These are phyloP conservation scores for Colletotrichum cereale DNA, from an alignment of 2,329 filamentous ascomycete species.

Conservation along the genomic window DNA sequence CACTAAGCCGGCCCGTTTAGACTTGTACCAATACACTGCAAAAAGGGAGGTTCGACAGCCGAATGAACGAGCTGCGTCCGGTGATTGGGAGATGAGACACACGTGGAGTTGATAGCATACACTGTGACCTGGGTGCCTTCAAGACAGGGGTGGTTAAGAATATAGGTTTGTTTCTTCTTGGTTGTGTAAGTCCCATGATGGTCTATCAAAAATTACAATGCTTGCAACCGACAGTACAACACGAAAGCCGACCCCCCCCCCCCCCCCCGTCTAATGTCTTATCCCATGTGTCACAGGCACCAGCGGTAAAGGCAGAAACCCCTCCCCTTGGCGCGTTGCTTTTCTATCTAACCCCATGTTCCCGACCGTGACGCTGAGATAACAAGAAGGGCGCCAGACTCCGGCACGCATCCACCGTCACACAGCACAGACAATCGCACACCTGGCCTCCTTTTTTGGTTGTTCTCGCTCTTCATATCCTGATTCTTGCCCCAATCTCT, in stretches of 20 bases:
- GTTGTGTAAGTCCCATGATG: slow-evolving; percentile 35
- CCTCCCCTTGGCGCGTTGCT: slow-evolving; percentile 1
- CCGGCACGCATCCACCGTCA: slow-evolving; percentile 32
- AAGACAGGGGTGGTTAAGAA: background rate
- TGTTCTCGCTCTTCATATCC: background rate
- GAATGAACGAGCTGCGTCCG: slow-evolving; percentile 31
- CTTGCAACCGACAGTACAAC: slow-evolving; percentile 21
- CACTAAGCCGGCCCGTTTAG: slow-evolving; percentile 32
- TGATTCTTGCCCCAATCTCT: background rate
- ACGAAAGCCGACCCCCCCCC: background rate
- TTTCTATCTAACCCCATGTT: slow-evolving; percentile 17
- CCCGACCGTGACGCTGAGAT: background rate
- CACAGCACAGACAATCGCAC: slow-evolving; percentile 12
- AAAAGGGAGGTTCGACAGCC: slow-evolving; percentile 34
- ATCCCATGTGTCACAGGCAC: background rate
- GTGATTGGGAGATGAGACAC: slow-evolving; percentile 18
- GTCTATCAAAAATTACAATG: slow-evolving; percentile 35
- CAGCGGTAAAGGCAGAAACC: background rate
- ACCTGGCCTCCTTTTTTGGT: background rate
- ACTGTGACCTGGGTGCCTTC: background rate
- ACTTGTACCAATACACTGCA: slow-evolving; percentile 39
- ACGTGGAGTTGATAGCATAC: background rate
- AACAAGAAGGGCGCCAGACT: slow-evolving; percentile 37
- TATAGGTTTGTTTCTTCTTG: slow-evolving; percentile 21
- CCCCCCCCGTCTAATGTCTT: slow-evolving; percentile 7